Evolutionary conservation across 805 yeast species (phyloP), one percentile per base, ranked within the genome.

Genomic region (Candida patagonica): DNA sequence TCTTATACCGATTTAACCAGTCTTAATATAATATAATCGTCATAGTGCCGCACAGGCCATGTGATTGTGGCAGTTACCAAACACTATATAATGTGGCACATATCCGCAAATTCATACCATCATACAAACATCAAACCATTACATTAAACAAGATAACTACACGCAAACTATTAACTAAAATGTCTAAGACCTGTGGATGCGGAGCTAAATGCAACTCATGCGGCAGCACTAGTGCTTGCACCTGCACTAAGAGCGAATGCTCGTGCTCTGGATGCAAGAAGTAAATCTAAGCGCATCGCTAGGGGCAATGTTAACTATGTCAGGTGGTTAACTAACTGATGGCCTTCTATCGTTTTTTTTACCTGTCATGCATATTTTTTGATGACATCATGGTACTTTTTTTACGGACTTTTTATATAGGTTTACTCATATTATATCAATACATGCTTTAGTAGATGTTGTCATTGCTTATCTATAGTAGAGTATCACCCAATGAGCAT

Each of bases 401-500:
- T 25, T 9, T 25, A 25, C n/a, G n/a, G n/a, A n/a, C n/a, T n/a
- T n/a, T n/a, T n/a, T n/a, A n/a, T n/a, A n/a, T n/a, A n/a, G n/a
- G n/a, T n/a, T n/a, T n/a, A n/a, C n/a, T n/a, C n/a, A n/a, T n/a
- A n/a, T n/a, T n/a, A n/a, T n/a, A n/a, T n/a, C n/a, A n/a, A n/a
- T n/a, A n/a, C n/a, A n/a, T n/a, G n/a, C n/a, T n/a, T n/a, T n/a
- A n/a, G n/a, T n/a, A n/a, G n/a, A n/a, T n/a, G n/a, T n/a, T n/a
- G n/a, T n/a, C n/a, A n/a, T n/a, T n/a, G n/a, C n/a, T n/a, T n/a
- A n/a, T 12, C 42, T 68, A 81, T 48, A 82, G 62, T 41, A 89
- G 63, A 2, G 95, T 82, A 60, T 92, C 95, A 42, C 98, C 98
- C 51, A 92, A 62, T 1, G 96, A 95, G 67, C 96, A 87, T 60